Evolutionary conservation across 441 rosid species (phyloP).

Genomic region (Iberis amara): DNA sequence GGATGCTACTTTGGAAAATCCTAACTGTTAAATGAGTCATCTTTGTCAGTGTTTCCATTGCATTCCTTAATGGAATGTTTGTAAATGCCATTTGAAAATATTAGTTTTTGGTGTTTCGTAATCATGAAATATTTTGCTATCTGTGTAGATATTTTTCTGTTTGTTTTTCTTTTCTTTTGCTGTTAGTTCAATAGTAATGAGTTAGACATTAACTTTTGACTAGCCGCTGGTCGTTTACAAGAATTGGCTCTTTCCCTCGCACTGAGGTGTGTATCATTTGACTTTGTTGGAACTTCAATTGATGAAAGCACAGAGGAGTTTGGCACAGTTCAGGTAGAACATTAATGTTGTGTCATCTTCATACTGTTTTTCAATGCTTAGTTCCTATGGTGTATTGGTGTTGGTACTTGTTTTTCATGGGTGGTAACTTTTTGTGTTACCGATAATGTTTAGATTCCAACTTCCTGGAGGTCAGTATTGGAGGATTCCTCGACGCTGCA

Average conservation of each 20-base stretch:
- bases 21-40: slow-evolving; percentile 8
- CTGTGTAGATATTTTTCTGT: slow-evolving; percentile 14
- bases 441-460: slow-evolving; percentile 61
- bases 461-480: slow-evolving; percentile 78
- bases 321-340: slow-evolving; percentile 92
- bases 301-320: slow-evolving; percentile 99
- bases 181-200: slow-evolving; percentile 10
- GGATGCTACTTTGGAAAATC: slow-evolving; percentile 7
- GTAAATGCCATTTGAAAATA: slow-evolving; percentile 10
- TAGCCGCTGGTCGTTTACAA: slow-evolving; percentile 74
- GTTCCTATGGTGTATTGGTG: not conserved
- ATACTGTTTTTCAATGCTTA: slow-evolving; percentile 11
- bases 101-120: slow-evolving; percentile 9
- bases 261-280: slow-evolving; percentile 88
- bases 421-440: slow-evolving; percentile 16
- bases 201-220: slow-evolving; percentile 24
- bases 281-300: slow-evolving; percentile 92
- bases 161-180: slow-evolving; percentile 1
- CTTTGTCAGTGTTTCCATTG: slow-evolving; percentile 14
- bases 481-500: slow-evolving; percentile 95
- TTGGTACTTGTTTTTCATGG: slow-evolving; percentile 13
- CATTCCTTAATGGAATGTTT: slow-evolving; percentile 8
- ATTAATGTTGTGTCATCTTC: not conserved
- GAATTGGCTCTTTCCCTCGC: slow-evolving; percentile 94
- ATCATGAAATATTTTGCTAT: slow-evolving; percentile 1